phyloP scores from a whole-genome alignment of 148 eudicot species.

The Diospyros kaki region DNA sequence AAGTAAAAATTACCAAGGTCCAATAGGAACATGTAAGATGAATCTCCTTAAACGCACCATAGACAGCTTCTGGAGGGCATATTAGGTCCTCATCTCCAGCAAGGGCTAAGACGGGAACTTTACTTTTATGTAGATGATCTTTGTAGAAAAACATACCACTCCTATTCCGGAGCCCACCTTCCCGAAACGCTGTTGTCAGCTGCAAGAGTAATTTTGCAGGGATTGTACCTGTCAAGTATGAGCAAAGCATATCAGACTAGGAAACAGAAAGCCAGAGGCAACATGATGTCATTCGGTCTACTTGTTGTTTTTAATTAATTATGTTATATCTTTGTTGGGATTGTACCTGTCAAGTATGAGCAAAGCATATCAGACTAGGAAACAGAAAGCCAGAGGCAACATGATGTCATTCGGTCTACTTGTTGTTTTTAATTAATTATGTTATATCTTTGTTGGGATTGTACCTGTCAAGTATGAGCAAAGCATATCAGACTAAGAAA shows the following conservation, averaged over 20 bases:
- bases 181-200: slow-evolving; percentile 74
- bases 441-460: slow-evolving; percentile 55
- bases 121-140: slow-evolving; percentile 67
- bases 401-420: neutral
- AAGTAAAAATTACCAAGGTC: neutral
- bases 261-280: neutral
- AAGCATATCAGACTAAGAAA: slow-evolving; percentile 1
- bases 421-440: too few relatives aligned
- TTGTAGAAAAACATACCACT: slow-evolving; percentile 79
- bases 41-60: slow-evolving; percentile 35
- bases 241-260: neutral
- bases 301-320: too few relatives aligned
- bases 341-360: slow-evolving; percentile 57
- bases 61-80: slow-evolving; percentile 94
- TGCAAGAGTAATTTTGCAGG: slow-evolving; percentile 86
- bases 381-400: neutral
- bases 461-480: slow-evolving; percentile 54
- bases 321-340: slow-evolving; percentile 48
- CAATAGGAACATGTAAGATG: neutral
- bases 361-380: neutral
- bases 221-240: slow-evolving; percentile 63
- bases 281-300: neutral
- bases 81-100: slow-evolving; percentile 89
- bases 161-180: slow-evolving; percentile 83
- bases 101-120: slow-evolving; percentile 81